Evolutionary conservation across 768 basidiomycete genomes (phyloP).

Genomic region (Mycena venus): DNA sequence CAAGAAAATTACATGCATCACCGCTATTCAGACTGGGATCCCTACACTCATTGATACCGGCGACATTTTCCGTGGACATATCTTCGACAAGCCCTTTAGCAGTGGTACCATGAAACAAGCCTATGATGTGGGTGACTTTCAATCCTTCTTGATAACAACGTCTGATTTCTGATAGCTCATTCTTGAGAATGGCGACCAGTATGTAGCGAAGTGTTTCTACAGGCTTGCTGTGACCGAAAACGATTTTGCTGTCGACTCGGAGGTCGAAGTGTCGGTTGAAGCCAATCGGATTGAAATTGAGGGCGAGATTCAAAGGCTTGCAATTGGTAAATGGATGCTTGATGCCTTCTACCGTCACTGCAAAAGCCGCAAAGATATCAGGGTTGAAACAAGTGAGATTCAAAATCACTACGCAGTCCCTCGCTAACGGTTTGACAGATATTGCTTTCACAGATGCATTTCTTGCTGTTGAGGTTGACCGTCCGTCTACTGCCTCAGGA

Average conservation of each 20-base stretch:
- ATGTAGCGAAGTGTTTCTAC: background rate
- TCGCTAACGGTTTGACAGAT: too few species aligned
- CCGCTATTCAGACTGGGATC: background rate
- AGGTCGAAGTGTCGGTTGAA: background rate
- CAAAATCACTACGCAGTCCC: too few species aligned
- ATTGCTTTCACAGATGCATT: too few species aligned
- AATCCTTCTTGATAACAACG: background rate
- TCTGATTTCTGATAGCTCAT: background rate
- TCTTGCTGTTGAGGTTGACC: too few species aligned
- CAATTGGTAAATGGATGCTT: too few species aligned
- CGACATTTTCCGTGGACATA: background rate
- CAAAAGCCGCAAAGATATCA: background rate
- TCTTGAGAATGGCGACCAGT: background rate
- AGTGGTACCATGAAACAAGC: background rate
- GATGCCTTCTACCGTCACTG: background rate
- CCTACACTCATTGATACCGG: background rate
- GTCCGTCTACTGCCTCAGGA: too few species aligned
- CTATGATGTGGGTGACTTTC: background rate
- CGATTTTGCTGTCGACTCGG: background rate
- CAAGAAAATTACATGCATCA: background rate
- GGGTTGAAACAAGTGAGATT: too few species aligned
- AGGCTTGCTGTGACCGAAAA: background rate
- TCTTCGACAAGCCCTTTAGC: background rate
- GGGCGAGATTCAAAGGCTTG: background rate
- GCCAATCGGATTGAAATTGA: background rate